Conservation (phyloP, 495 filamentous ascomycete genomes). For the Beverwykella pulmonaria region DNA sequence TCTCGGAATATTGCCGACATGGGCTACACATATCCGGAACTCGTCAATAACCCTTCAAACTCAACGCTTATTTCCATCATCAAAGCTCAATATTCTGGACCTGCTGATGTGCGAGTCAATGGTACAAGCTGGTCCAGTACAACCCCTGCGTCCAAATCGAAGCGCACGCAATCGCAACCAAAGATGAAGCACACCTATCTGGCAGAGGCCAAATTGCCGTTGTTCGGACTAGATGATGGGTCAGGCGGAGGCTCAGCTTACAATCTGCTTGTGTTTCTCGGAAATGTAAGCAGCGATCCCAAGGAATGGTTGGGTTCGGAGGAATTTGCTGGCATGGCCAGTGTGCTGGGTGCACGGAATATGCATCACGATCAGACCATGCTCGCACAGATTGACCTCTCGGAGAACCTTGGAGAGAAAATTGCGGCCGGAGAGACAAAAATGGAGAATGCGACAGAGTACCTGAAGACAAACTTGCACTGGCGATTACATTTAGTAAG, state of each 20-base stretch:
- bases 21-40: conserved; percentile 56
- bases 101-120: not conserved
- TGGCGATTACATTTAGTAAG: conserved; percentile 1
- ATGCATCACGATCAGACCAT: not conserved
- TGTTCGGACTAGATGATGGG: not conserved
- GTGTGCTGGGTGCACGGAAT: not conserved
- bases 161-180: not conserved
- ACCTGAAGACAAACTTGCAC: conserved; percentile 2
- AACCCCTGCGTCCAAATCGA: not conserved
- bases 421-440: conserved; percentile 1
- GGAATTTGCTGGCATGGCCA: not conserved
- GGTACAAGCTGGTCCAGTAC: not conserved
- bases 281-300: not conserved
- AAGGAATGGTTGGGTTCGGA: not conserved
- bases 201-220: not conserved
- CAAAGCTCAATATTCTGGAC: conserved; percentile 7
- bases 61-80: conserved; percentile 10
- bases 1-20: conserved; percentile 40
- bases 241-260: not conserved
- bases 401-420: not conserved
- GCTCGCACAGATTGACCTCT: not conserved
- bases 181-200: not conserved
- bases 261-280: conserved; percentile 2
- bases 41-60: conserved; percentile 40
- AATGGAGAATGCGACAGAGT: not conserved